These are phyloP conservation scores for Russula emetica DNA, from an alignment of 768 basidiomycete species.

Conservation along the genomic window DNA sequence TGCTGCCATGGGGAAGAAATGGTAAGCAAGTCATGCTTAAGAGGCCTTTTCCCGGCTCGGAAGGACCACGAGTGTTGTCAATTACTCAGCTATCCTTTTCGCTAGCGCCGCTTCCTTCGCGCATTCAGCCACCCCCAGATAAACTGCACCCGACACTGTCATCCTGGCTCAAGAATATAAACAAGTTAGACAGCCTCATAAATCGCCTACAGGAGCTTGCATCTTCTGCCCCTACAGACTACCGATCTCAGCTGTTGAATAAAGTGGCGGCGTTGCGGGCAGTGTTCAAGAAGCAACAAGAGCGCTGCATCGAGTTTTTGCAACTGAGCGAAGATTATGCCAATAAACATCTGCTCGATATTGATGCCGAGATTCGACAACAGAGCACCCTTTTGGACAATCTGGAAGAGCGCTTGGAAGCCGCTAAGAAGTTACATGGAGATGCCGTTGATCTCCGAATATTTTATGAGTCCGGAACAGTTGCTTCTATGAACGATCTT, in stretches of 20 bases:
- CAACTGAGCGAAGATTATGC: background rate
- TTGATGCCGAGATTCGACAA: background rate
- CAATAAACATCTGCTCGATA: background rate
- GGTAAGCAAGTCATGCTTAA: too few species aligned
- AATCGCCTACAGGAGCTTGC: background rate
- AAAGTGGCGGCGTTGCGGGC: background rate
- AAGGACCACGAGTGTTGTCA: too few species aligned
- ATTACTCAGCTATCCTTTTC: too few species aligned
- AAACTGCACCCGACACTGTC: background rate
- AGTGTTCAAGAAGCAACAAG: background rate
- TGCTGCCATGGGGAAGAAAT: too few species aligned
- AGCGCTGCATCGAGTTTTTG: background rate
- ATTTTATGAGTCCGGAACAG: background rate
- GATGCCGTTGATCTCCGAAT: background rate
- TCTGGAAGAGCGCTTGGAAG: background rate
- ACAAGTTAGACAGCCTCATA: background rate
- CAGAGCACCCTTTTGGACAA: background rate
- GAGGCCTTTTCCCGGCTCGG: too few species aligned
- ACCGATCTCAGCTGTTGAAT: background rate
- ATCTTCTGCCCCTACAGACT: background rate
- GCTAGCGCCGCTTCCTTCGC: too few species aligned
- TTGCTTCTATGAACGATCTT: background rate
- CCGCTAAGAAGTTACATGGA: background rate
- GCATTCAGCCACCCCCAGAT: too few species aligned
- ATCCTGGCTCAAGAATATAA: background rate